Base-by-base conservation (phyloP, 495 filamentous ascomycete species). In the Clohesyomyces aquaticus region DNA sequence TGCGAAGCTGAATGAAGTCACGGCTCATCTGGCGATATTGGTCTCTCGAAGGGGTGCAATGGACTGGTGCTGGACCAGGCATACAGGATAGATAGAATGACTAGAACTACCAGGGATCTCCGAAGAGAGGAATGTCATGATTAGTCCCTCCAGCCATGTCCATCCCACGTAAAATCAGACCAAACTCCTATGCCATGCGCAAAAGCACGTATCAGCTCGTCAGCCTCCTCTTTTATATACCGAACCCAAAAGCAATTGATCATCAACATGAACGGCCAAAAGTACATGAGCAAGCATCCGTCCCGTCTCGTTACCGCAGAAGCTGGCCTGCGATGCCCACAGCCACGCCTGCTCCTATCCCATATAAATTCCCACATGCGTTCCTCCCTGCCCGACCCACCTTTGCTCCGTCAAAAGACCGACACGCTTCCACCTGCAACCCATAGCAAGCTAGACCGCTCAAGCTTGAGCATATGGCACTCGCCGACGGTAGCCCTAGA, bases 381-480 rank as follows among this genome's bases (percentile, higher is more conserved):
- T 32, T 61, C 45, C 46, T 42, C 27, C 50, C 35, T 14, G 61
- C 63, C 9, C 32, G 32, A 14, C 32, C 32, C 32, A 6, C 32
- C 6, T 38, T 6, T 38, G 6, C 32, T 16, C 64, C n/a, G 47
- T 38, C 77, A 51, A 75, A 76, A 0, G 70, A 64, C n/a, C 72
- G 73, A 68, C 87, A 89, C 56, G 84, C 81, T 2, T 71, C 75
- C 38, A 82, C 74, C 49, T 81, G 78, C 26, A 88, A 62, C 16
- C 83, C 82, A 68, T 84, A 83, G 59, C 87, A 88, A 29, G 85
- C 87, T 60, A 79, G 64, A 16, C 72, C 66, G 52, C 84, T 88
- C 59, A 89, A 74, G 63, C 83, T 88, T 16, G 81, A 82, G 73
- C 89, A 92, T 9, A 89, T 84, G 18, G 83, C 82, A 3, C 79